These are phyloP conservation scores for Adansonia gregorii DNA, from an alignment of 441 rosid species.

Conservation along the genomic window DNA sequence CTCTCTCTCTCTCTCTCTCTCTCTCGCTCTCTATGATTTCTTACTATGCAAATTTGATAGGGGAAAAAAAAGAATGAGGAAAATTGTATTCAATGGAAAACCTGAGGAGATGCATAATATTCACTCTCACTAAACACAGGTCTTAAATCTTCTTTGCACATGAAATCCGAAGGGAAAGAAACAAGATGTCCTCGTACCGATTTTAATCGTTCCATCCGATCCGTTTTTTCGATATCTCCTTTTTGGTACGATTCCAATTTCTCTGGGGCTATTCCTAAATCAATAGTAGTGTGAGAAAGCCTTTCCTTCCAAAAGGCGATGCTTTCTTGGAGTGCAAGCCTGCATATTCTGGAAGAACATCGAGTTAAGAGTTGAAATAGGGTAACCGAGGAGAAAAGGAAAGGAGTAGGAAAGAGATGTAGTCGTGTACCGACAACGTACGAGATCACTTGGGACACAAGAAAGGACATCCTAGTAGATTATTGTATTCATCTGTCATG, in stretches of 20 bases:
- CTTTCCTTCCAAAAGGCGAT: constrained; percentile 75
- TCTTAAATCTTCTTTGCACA: constrained; percentile 93
- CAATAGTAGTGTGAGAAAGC: constrained; percentile 85
- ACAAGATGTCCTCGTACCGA: constrained; percentile 88
- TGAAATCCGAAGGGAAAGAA: constrained; percentile 90
- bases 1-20: neutral
- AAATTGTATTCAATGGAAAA: constrained; percentile 41
- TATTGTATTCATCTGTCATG: constrained; percentile 73
- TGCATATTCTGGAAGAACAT: constrained; percentile 19
- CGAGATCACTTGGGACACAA: constrained; percentile 90
- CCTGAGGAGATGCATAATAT: constrained; percentile 89
- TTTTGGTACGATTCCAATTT: constrained; percentile 70
- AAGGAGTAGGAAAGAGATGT: neutral
- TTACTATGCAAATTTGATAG: neutral
- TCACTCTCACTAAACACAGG: constrained; percentile 96
- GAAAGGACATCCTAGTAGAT: constrained; percentile 93
- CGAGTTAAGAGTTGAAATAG: neutral
- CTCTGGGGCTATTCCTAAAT: constrained; percentile 85
- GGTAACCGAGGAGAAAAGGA: neutral
- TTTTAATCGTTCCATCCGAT: constrained; percentile 69
- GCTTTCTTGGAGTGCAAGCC: constrained; percentile 76
- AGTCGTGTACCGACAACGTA: constrained; percentile 75
- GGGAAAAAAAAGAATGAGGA: neutral
- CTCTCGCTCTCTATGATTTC: neutral
- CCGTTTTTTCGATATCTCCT: constrained; percentile 60